Conservation (phyloP, 2,329 filamentous ascomycete species). For the Monosporascus sp. region DNA sequence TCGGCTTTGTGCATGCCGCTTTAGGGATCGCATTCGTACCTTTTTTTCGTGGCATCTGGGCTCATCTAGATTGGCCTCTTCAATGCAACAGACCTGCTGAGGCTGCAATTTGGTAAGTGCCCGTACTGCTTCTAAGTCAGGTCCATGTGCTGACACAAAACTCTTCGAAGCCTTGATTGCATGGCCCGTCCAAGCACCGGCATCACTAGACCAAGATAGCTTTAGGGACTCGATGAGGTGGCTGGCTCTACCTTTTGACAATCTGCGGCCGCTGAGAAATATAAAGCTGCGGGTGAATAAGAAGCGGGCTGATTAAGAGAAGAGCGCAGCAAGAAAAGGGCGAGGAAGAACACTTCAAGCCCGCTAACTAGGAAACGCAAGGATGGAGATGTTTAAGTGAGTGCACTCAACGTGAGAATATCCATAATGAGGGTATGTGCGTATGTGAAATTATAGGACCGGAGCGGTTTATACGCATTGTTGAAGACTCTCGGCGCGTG, state of each 20-base stretch:
- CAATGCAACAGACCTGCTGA: conserved; percentile 1
- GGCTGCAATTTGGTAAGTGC: not conserved
- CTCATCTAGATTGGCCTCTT: not conserved
- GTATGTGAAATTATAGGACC: too few species aligned
- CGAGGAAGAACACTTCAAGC: not conserved
- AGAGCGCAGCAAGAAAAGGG: not conserved
- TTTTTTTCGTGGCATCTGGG: not conserved
- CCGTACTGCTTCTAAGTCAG: not conserved
- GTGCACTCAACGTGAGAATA: too few species aligned
- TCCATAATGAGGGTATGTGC: too few species aligned
- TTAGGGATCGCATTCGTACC: conserved; percentile 1
- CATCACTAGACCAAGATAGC: not conserved
- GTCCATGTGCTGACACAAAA: not conserved
- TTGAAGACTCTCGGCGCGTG: too few species aligned
- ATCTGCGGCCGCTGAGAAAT: not conserved
- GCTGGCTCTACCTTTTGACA: not conserved
- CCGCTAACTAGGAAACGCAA: too few species aligned
- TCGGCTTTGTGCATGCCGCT: not conserved
- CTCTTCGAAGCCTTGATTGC: not conserved
- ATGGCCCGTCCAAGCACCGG: not conserved
- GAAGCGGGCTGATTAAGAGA: not conserved
- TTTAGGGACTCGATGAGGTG: not conserved
- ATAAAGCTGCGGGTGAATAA: not conserved
- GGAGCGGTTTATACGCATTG: too few species aligned
- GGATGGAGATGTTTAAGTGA: too few species aligned